Evolutionary conservation across 2,329 filamentous ascomycete genomes (phyloP).

Genomic region (Colletotrichum sp.): DNA sequence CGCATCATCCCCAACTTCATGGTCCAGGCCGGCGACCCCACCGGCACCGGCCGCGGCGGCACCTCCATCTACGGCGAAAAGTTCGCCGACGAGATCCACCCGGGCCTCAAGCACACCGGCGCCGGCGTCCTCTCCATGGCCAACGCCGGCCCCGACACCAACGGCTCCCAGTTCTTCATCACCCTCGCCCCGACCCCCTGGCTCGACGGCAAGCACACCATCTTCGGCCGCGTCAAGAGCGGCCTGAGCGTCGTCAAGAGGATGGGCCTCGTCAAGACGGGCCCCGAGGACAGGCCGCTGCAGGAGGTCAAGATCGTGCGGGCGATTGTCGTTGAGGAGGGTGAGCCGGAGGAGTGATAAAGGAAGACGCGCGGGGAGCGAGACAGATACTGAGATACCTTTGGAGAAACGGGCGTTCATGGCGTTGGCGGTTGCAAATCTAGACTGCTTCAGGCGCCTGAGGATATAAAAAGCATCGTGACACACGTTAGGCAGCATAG

Average conservation of each 20-base stretch:
- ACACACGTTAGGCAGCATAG: neutral
- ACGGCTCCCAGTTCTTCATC: conserved; percentile 95
- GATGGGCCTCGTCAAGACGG: conserved; percentile 88
- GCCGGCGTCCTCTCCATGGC: conserved; percentile 97
- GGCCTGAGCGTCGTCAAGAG: conserved; percentile 85
- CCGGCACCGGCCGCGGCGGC: conserved; percentile 90
- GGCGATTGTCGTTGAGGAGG: conserved; percentile 71
- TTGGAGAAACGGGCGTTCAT: neutral
- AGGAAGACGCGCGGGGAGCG: too few relatives aligned
- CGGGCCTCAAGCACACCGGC: conserved; percentile 84
- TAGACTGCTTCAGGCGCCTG: neutral
- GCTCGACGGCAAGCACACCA: conserved; percentile 96
- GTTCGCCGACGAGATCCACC: conserved; percentile 89
- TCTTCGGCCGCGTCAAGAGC: conserved; percentile 88
- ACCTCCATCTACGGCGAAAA: conserved; percentile 89
- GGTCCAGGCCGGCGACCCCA: conserved; percentile 94
- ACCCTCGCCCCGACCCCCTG: conserved; percentile 94
- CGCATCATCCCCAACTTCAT: conserved; percentile 97
- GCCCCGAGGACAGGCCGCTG: conserved; percentile 77
- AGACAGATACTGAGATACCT: neutral
- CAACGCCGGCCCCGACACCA: conserved; percentile 90
- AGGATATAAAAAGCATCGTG: neutral
- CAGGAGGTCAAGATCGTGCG: conserved; percentile 83
- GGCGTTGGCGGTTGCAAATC: neutral
- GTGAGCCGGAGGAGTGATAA: conserved; percentile 38